phyloP scores from a whole-genome alignment of 129 eudicot species.

The Helianthus annuus region HanXRQr2.0-SUNRISE NC_035448.2:153179445-153179944 shows the following conservation, averaged over 20 bases:
- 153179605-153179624: slow-evolving; percentile 31
- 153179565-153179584: slow-evolving; percentile 32
- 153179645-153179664: slow-evolving; percentile 9
- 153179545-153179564: slow-evolving; percentile 43
- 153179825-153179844: slow-evolving; percentile 25
- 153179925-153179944: slow-evolving; percentile 28
- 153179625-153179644: slow-evolving; percentile 35
- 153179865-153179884: slow-evolving; percentile 44
- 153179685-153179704: neutral
- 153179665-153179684: neutral
- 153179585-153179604: slow-evolving; percentile 38
- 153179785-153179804: slow-evolving; percentile 34
- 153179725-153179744: neutral
- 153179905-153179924: slow-evolving; percentile 30
- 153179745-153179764: slow-evolving; percentile 18
- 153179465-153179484: slow-evolving; percentile 40
- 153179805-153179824: slow-evolving; percentile 30
- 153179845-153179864: slow-evolving; percentile 22
- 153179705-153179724: too few relatives aligned
- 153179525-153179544: slow-evolving; percentile 34
- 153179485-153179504: slow-evolving; percentile 14
- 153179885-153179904: slow-evolving; percentile 16
- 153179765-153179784: slow-evolving; percentile 25
- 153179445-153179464: slow-evolving; percentile 46
- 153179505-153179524: slow-evolving; percentile 36